Evolutionary conservation across 1,139 yeast genomes (phyloP).

Genomic region (Taphrina betulina): DNA sequence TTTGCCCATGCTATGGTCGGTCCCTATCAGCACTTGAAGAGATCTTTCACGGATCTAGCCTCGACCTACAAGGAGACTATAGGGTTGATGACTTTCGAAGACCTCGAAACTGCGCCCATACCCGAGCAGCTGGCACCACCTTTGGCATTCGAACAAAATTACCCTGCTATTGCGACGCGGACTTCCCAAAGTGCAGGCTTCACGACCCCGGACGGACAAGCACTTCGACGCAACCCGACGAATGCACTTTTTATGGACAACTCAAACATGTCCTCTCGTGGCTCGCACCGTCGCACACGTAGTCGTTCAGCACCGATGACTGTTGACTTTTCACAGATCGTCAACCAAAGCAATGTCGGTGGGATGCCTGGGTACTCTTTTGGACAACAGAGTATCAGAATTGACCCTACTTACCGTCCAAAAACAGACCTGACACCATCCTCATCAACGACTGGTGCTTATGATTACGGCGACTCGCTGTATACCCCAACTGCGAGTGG

Average conservation of each 20-base stretch:
- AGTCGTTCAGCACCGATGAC: conserved; percentile 38
- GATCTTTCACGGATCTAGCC: conserved; percentile 1
- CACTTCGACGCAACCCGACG: too few species aligned
- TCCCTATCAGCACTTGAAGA: conserved; percentile 30
- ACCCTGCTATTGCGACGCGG: neutral
- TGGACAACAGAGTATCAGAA: neutral
- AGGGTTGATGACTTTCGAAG: conserved; percentile 6
- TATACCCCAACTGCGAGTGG: neutral
- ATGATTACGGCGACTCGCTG: neutral
- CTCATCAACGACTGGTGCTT: neutral
- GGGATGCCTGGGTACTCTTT: conserved; percentile 10
- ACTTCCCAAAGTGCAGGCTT: neutral
- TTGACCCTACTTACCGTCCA: neutral
- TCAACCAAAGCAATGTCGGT: conserved; percentile 16
- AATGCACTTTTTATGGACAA: too few species aligned
- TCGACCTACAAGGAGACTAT: neutral
- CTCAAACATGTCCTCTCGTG: neutral
- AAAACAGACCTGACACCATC: neutral
- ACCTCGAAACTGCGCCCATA: neutral
- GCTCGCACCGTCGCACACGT: conserved; percentile 37
- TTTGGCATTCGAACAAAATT: neutral
- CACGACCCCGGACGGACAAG: too few species aligned
- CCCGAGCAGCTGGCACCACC: neutral
- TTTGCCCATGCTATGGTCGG: conserved; percentile 42
- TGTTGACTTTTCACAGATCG: conserved; percentile 34